A percentile compares a stretch with the other conserved stretches of the same genome.
Evolutionary conservation across 1,139 yeast species (phyloP).

Genomic region (Yarrowia galli): DNA sequence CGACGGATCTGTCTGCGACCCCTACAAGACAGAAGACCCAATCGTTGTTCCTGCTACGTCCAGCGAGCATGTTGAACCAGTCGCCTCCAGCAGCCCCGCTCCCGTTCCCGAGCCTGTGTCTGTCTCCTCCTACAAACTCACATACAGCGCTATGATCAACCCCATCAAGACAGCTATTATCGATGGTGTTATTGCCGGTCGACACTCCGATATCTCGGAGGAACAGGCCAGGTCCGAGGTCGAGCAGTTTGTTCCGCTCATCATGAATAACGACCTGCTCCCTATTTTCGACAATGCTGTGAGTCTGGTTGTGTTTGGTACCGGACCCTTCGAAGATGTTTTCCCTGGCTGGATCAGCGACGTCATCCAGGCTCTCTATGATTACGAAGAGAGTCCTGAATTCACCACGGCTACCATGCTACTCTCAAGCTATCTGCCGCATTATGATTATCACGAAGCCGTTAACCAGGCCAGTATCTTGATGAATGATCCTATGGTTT

Average conservation of each 20-base stretch:
- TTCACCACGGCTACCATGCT: no score
- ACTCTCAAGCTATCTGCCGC: not conserved
- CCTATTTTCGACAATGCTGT: not conserved
- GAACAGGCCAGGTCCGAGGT: not conserved
- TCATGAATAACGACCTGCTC: conserved; percentile 2
- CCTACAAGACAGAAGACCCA: not conserved
- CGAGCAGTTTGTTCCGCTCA: not conserved
- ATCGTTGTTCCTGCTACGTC: not conserved
- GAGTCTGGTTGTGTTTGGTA: not conserved
- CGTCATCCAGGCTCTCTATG: not conserved
- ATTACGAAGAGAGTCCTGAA: not conserved
- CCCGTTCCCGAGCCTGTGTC: no score
- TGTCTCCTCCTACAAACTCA: no score
- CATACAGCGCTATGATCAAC: not conserved
- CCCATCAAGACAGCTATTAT: not conserved
- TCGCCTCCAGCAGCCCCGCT: no score
- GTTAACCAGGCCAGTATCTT: not conserved
- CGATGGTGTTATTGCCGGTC: not conserved
- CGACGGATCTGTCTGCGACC: not conserved
- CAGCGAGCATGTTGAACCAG: no score
- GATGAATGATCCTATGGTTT: not conserved
- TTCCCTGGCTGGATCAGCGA: conserved; percentile 3
- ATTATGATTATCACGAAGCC: conserved; percentile 1
- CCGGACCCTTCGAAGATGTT: not conserved
- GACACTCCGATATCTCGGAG: not conserved